These are phyloP conservation scores for Hebeloma cylindrosporum DNA, from an alignment of 768 basidiomycete species.

Conservation along the genomic window DNA sequence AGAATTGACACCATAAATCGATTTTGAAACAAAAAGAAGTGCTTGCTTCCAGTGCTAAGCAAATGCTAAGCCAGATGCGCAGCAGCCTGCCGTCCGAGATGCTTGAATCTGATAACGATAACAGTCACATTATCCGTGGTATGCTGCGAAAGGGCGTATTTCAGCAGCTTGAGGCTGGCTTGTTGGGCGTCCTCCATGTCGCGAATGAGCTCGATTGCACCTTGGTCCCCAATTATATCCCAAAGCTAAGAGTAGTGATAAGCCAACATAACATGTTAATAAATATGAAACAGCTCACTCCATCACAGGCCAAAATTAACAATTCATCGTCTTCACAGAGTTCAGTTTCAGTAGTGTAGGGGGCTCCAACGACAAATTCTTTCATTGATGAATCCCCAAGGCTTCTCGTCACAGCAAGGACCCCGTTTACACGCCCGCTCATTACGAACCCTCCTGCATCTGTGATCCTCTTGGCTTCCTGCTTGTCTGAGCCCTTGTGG, in stretches of 20 bases:
- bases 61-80: no score
- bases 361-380: constrained; percentile 97
- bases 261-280: constrained; percentile 7
- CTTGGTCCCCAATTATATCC: constrained; percentile 93
- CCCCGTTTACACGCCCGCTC: constrained; percentile 98
- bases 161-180: constrained; percentile 72
- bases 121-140: constrained; percentile 96
- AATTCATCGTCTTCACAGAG: constrained; percentile 92
- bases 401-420: constrained; percentile 93
- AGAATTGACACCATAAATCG: no score
- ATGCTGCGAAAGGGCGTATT: constrained; percentile 84
- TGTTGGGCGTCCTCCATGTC: constrained; percentile 74
- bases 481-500: constrained; percentile 96
- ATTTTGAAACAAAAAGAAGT: no score
- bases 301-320: constrained; percentile 94
- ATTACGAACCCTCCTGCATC: constrained; percentile 99
- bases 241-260: constrained; percentile 63
- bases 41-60: no score
- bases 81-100: constrained; percentile 18
- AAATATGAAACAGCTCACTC: constrained; percentile 55
- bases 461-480: constrained; percentile 96
- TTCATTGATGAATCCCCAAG: constrained; percentile 99
- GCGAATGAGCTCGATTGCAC: constrained; percentile 83
- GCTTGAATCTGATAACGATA: constrained; percentile 82
- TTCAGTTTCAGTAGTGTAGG: constrained; percentile 97